Percentiles rank a stretch among this genome's conserved stretches.
Evolutionary conservation across 2,329 filamentous ascomycete species (phyloP).

Genomic region (Venturia carpophila): DNA sequence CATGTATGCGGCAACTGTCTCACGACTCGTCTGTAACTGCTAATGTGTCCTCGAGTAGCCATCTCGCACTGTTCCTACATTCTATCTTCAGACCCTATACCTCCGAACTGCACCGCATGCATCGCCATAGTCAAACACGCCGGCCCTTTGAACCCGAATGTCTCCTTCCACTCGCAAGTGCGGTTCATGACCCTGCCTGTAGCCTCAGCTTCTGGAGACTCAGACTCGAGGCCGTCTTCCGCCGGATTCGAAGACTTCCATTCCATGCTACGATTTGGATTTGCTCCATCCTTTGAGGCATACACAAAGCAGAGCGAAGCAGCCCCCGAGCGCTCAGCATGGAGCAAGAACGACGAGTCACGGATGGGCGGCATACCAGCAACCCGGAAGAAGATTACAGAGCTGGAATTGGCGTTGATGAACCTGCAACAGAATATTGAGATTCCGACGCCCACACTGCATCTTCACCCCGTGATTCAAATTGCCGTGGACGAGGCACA

Average conservation of each 20-base stretch:
- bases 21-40: background rate
- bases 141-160: slow-evolving; percentile 72
- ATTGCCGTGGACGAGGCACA: slow-evolving; percentile 72
- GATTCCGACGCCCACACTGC: slow-evolving; percentile 83
- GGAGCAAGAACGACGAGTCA: slow-evolving; percentile 66
- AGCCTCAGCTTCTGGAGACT: slow-evolving; percentile 31
- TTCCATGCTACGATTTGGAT: slow-evolving; percentile 79
- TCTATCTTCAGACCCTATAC: slow-evolving; percentile 73
- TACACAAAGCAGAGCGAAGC: slow-evolving; percentile 61
- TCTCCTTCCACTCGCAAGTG: slow-evolving; percentile 80
- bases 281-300: slow-evolving; percentile 96
- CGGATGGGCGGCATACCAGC: slow-evolving; percentile 84
- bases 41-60: background rate
- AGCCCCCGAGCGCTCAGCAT: slow-evolving; percentile 52
- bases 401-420: slow-evolving; percentile 80
- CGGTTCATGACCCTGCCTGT: slow-evolving; percentile 90
- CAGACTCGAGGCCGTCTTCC: background rate
- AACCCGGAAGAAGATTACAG: slow-evolving; percentile 95
- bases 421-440: slow-evolving; percentile 97
- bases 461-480: slow-evolving; percentile 83
- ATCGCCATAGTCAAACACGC: slow-evolving; percentile 87
- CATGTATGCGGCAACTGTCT: background rate
- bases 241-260: slow-evolving; percentile 73
- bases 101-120: slow-evolving; percentile 72
- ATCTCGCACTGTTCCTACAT: slow-evolving; percentile 48